A percentile compares a stretch with the other conserved stretches of the same genome.
Evolutionary conservation across 2,329 filamentous ascomycete species (phyloP).

Genomic region (Sclerotinia nivalis): DNA sequence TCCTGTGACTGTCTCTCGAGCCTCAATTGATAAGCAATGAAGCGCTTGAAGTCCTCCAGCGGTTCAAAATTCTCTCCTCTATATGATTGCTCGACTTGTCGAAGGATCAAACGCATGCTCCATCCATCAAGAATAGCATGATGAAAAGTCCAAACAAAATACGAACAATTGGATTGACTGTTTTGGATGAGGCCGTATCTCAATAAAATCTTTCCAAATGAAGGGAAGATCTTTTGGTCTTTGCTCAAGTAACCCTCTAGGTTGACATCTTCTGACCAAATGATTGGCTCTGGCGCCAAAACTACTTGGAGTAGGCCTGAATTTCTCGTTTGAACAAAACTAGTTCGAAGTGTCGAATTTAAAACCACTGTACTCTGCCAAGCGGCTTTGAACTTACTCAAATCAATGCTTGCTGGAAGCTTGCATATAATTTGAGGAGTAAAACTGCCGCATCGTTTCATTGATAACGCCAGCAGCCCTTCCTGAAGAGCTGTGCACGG

Average conservation of each 20-base stretch:
- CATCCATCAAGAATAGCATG: constrained; percentile 59
- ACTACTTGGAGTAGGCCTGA: constrained; percentile 27
- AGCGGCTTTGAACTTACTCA: constrained; percentile 33
- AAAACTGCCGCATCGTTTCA: constrained; percentile 40
- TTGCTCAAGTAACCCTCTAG: constrained; percentile 10
- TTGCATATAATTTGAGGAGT: constrained; percentile 37
- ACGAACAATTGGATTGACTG: constrained; percentile 29
- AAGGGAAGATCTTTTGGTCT: neutral
- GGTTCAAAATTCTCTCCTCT: neutral
- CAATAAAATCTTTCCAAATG: constrained; percentile 27
- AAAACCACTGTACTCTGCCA: constrained; percentile 36
- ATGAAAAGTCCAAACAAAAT: constrained; percentile 55
- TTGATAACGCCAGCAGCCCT: constrained; percentile 43
- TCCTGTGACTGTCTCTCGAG: constrained; percentile 4
- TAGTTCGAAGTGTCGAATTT: constrained; percentile 41
- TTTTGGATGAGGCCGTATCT: constrained; percentile 13
- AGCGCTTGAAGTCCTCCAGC: constrained; percentile 1
- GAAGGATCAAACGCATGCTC: constrained; percentile 43
- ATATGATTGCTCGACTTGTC: constrained; percentile 30
- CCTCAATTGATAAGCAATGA: constrained; percentile 9
- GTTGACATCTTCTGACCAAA: constrained; percentile 1
- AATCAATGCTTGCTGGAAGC: constrained; percentile 29
- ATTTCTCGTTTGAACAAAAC: constrained; percentile 32
- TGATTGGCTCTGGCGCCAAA: constrained; percentile 17
- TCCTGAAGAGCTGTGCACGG: constrained; percentile 44